Evolutionary conservation across 345 rosid genomes (phyloP).

Genomic region (Ceriops tagal): DNA sequence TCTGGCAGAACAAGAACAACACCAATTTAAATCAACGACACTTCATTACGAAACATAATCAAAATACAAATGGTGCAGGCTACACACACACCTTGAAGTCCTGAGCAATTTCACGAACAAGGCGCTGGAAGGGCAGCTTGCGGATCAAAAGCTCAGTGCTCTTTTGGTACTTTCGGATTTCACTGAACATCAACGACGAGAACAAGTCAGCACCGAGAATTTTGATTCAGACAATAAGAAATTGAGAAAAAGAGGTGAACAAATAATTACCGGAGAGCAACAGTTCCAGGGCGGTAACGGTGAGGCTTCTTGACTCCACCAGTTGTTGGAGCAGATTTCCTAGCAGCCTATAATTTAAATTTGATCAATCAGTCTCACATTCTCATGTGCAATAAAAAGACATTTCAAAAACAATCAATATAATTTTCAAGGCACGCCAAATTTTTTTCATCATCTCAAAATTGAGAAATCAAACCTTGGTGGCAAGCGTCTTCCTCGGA

Average conservation of each 20-base stretch:
- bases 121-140: conserved; percentile 2
- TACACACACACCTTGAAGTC: not conserved
- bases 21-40: not conserved
- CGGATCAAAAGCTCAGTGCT: conserved; percentile 4
- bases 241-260: not conserved
- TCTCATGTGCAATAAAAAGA: no score
- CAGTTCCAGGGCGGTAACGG: conserved; percentile 1
- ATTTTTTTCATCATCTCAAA: no score
- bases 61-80: no score
- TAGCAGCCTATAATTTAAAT: not conserved
- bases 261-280: conserved; percentile 3
- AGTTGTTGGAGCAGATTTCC: conserved; percentile 3
- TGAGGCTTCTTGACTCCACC: conserved; percentile 9
- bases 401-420: no score
- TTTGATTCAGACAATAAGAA: not conserved
- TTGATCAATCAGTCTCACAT: no score
- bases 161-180: conserved; percentile 5
- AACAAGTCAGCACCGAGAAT: not conserved
- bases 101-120: conserved; percentile 3
- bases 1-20: not conserved
- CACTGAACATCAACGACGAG: not conserved
- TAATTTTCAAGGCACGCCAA: no score
- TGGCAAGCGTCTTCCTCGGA: no score
- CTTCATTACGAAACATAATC: no score
- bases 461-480: no score